Evolutionary conservation across 768 basidiomycete species (phyloP).

Genomic region (Boletellus emodensis): DNA sequence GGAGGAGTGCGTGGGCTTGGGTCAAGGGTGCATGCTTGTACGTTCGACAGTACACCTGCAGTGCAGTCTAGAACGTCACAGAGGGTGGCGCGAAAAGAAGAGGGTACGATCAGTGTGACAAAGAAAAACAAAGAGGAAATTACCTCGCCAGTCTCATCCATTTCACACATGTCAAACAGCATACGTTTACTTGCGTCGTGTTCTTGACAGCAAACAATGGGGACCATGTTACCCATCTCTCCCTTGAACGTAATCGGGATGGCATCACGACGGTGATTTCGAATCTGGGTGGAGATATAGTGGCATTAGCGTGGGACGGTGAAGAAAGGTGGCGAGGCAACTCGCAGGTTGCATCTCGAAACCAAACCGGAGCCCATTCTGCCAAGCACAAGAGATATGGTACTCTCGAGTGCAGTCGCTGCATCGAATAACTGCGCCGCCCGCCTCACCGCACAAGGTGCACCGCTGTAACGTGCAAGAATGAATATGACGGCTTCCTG

Average conservation of each 20-base stretch:
- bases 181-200: conserved; percentile 63
- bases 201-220: conserved; percentile 74
- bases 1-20: conserved; percentile 79
- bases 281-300: conserved; percentile 47
- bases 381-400: conserved; percentile 91
- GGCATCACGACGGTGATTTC: conserved; percentile 68
- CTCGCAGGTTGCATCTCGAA: conserved; percentile 87
- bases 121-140: conserved; percentile 14
- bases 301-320: neutral
- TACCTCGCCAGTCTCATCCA: conserved; percentile 78
- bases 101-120: conserved; percentile 9
- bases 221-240: conserved; percentile 72
- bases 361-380: conserved; percentile 76
- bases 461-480: conserved; percentile 53
- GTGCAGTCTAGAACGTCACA: conserved; percentile 58
- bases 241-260: conserved; percentile 71
- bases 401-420: conserved; percentile 75
- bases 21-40: conserved; percentile 77
- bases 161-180: conserved; percentile 82
- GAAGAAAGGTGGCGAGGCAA: conserved; percentile 1
- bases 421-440: conserved; percentile 83
- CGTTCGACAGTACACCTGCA: conserved; percentile 80
- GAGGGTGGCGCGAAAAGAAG: neutral
- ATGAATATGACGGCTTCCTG: neutral
- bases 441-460: conserved; percentile 61